phyloP scores from a whole-genome alignment of 73 alveolate species.

The Paramecium bursaria region DNA sequence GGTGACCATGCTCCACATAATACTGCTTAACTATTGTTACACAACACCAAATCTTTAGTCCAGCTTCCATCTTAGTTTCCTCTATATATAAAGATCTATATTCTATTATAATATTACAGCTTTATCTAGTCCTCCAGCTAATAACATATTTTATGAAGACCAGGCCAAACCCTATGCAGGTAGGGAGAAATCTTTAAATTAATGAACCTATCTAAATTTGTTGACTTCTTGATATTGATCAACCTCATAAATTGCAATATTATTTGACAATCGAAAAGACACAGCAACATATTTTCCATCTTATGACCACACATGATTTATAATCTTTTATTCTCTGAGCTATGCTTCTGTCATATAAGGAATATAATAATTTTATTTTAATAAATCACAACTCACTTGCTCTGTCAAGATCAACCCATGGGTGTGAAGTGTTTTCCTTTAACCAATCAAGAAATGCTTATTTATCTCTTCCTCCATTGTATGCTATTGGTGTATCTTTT shows the following conservation, averaged over 20 bases:
- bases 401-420: slow-evolving; percentile 45
- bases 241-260: slow-evolving; percentile 46
- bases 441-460: slow-evolving; percentile 30
- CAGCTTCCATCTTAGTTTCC: slow-evolving; percentile 40
- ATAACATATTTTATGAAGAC: slow-evolving; percentile 55
- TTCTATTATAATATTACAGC: not conserved
- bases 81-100: slow-evolving; percentile 60
- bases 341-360: slow-evolving; percentile 60
- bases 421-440: slow-evolving; percentile 65
- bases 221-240: slow-evolving; percentile 37
- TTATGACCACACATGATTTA: slow-evolving; percentile 65
- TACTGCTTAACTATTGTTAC: slow-evolving; percentile 55
- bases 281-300: slow-evolving; percentile 66
- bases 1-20: slow-evolving; percentile 62
- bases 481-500: slow-evolving; percentile 41
- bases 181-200: slow-evolving; percentile 38
- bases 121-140: slow-evolving; percentile 65
- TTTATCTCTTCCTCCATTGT: slow-evolving; percentile 58
- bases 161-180: slow-evolving; percentile 44
- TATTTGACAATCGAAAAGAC: slow-evolving; percentile 42
- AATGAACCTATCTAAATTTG: slow-evolving; percentile 30
- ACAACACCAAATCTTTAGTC: slow-evolving; percentile 63
- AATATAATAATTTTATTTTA: not conserved
- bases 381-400: slow-evolving; percentile 1
- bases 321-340: slow-evolving; percentile 48